phyloP scores from a whole-genome alignment of 352 stramenopile genomes.

The Pythium rhizo-oryzae region DNA sequence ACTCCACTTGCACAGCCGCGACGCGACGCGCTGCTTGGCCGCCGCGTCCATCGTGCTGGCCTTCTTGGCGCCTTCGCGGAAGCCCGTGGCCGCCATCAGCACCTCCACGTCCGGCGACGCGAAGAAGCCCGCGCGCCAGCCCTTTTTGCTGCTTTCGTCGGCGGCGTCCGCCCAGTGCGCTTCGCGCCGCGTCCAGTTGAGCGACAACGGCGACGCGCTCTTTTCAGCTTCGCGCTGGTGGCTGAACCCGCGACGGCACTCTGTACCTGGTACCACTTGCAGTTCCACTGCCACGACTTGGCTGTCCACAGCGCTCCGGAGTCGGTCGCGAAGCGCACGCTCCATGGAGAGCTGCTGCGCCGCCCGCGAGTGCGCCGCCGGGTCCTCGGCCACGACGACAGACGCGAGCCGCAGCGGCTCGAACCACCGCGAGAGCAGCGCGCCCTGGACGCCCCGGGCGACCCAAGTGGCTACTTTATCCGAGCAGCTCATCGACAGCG shows the following conservation, averaged over 20 bases:
- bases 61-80: constrained; percentile 80
- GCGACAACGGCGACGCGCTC: constrained; percentile 45
- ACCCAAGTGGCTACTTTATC: constrained; percentile 94
- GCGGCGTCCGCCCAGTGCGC: constrained; percentile 34
- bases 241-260: constrained; percentile 13
- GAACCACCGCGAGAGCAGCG: constrained; percentile 65
- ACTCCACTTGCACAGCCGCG: constrained; percentile 61
- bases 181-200: constrained; percentile 61
- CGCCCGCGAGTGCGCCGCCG: constrained; percentile 31
- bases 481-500: constrained; percentile 92
- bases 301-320: constrained; percentile 2
- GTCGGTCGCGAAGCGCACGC: constrained; percentile 44
- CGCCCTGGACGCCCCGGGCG: constrained; percentile 81
- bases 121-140: constrained; percentile 37
- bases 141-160: constrained; percentile 7
- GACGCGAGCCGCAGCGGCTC: constrained; percentile 55
- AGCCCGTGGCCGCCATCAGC: constrained; percentile 55
- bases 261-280: neutral
- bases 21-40: constrained; percentile 56
- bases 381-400: constrained; percentile 53
- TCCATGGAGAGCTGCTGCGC: constrained; percentile 52
- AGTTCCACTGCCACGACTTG: neutral
- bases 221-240: constrained; percentile 15
- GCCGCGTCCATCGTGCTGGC: constrained; percentile 45
- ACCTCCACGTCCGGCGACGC: constrained; percentile 49